Evolutionary conservation across 768 basidiomycete genomes (phyloP).

Genomic region (Lactarius vividus): DNA sequence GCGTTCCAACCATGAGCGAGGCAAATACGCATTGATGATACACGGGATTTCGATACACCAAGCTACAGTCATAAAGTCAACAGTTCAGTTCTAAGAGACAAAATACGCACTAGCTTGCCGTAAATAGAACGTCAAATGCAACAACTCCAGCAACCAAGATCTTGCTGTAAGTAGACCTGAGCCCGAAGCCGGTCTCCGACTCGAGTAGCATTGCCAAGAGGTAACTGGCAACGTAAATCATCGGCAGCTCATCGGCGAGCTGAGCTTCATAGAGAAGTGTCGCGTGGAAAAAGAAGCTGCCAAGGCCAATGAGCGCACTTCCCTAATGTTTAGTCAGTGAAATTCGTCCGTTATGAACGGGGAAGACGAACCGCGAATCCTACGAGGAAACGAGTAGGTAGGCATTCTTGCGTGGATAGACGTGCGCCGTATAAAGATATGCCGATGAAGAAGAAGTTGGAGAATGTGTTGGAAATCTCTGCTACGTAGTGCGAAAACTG

Average conservation of each 20-base stretch:
- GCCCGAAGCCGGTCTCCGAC: slow-evolving; percentile 47
- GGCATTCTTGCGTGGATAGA: slow-evolving; percentile 32
- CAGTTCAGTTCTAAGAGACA: not conserved
- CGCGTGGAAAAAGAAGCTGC: slow-evolving; percentile 77
- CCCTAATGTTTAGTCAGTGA: slow-evolving; percentile 41
- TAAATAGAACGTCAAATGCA: slow-evolving; percentile 60
- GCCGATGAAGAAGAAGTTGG: slow-evolving; percentile 58
- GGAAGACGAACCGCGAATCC: slow-evolving; percentile 34
- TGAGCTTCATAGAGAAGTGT: slow-evolving; percentile 75
- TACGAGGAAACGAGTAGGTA: slow-evolving; percentile 38
- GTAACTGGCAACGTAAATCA: slow-evolving; percentile 71
- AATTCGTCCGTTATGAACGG: not conserved
- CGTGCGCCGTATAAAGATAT: slow-evolving; percentile 51
- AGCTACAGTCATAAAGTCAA: slow-evolving; percentile 39
- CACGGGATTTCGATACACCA: slow-evolving; percentile 67
- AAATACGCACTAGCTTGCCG: slow-evolving; percentile 66
- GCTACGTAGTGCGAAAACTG: slow-evolving; percentile 76
- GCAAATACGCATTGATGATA: slow-evolving; percentile 81
- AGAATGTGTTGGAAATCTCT: slow-evolving; percentile 67
- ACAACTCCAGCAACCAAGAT: slow-evolving; percentile 38
- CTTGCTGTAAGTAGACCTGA: slow-evolving; percentile 40
- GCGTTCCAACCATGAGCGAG: slow-evolving; percentile 47
- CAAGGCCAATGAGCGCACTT: slow-evolving; percentile 66
- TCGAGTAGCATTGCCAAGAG: slow-evolving; percentile 62
- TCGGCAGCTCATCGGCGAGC: slow-evolving; percentile 78